A percentile compares a stretch with the other conserved stretches of the same genome.
Conservation (phyloP, 2,329 filamentous ascomycete genomes). For the Coniella vitis region DNA sequence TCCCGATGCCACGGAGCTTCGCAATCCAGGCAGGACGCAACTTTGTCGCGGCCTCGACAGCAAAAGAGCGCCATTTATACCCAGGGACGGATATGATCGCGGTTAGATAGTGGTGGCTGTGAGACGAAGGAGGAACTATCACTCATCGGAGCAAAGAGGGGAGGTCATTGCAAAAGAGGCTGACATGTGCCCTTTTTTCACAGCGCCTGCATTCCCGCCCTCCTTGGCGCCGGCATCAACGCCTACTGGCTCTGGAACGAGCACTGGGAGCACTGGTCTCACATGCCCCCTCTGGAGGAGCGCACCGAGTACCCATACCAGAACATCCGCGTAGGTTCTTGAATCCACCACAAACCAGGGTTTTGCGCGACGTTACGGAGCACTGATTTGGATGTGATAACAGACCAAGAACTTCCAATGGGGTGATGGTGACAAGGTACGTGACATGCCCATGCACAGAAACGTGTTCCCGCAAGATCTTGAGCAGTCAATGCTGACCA, state of each 20-base stretch:
- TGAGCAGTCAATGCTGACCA: too few species aligned
- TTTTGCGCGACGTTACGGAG: background rate
- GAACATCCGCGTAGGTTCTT: constrained; percentile 66
- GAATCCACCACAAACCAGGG: too few species aligned
- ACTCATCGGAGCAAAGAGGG: background rate
- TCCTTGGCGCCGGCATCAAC: constrained; percentile 69
- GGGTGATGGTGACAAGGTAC: constrained; percentile 81
- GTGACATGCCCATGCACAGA: background rate
- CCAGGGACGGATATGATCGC: too few species aligned
- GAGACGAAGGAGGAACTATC: background rate
- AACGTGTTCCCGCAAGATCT: too few species aligned
- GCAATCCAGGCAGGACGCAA: background rate
- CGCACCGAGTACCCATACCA: constrained; percentile 91
- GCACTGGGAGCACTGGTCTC: constrained; percentile 93
- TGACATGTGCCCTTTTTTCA: constrained; percentile 3
- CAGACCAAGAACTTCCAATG: constrained; percentile 83
- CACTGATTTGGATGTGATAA: background rate
- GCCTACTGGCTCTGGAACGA: constrained; percentile 88
- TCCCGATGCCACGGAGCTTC: background rate
- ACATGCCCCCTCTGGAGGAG: constrained; percentile 84
- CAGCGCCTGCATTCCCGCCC: constrained; percentile 68
- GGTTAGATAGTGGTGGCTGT: too few species aligned
- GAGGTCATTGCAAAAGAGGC: background rate
- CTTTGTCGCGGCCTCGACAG: too few species aligned
- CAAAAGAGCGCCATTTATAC: too few species aligned